A percentile compares a stretch with the other conserved stretches of the same genome.
These are phyloP conservation scores for Fusarium piperis DNA, from an alignment of 2,329 filamentous ascomycete genomes.

Conservation along the genomic window DNA sequence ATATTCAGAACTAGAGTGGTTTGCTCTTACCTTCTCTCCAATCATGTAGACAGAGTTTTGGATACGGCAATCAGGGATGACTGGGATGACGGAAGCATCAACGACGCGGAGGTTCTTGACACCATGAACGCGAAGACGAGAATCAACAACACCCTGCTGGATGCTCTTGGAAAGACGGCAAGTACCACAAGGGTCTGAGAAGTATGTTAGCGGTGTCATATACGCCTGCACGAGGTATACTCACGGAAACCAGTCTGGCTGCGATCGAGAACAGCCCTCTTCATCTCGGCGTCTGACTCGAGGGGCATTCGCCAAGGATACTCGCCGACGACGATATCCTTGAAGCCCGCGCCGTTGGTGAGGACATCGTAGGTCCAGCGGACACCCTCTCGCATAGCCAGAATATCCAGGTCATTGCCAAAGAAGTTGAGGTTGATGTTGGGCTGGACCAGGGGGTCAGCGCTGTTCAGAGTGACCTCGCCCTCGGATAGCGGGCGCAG, in stretches of 20 bases:
- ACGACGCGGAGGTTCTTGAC: constrained; percentile 23
- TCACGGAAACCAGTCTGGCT: constrained; percentile 66
- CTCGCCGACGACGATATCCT: constrained; percentile 60
- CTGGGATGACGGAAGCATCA: constrained; percentile 53
- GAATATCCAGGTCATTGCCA: constrained; percentile 62
- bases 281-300: constrained; percentile 65
- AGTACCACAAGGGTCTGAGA: constrained; percentile 60
- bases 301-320: constrained; percentile 71
- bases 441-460: constrained; percentile 66
- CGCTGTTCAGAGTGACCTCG: constrained; percentile 64
- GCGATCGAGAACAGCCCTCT: constrained; percentile 63
- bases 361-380: constrained; percentile 67
- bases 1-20: rapidly evolving
- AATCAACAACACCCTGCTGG: constrained; percentile 36
- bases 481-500: constrained; percentile 57
- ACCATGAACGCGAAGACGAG: constrained; percentile 23
- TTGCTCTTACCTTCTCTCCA: constrained; percentile 58
- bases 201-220: not conserved
- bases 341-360: constrained; percentile 65
- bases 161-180: constrained; percentile 62
- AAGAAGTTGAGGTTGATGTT: constrained; percentile 71
- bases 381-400: constrained; percentile 68
- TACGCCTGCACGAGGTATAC: not conserved
- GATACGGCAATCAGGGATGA: constrained; percentile 65
- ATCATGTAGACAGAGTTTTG: constrained; percentile 71